phyloP scores from a whole-genome alignment of 495 filamentous ascomycete species.

The Copromyces sp. region DNA sequence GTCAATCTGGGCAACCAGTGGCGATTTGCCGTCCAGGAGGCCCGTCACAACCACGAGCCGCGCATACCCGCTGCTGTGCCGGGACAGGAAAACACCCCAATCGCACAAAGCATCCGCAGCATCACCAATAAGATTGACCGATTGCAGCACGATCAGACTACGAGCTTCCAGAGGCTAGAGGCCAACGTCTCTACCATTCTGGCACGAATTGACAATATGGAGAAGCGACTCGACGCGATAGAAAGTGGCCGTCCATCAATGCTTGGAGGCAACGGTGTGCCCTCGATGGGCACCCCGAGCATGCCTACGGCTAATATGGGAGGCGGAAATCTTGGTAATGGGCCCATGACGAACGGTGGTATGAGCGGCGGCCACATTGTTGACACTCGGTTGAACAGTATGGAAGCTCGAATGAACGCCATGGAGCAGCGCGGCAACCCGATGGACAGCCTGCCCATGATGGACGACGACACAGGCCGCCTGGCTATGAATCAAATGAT shows the following conservation, averaged over 20 bases:
- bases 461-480: slow-evolving; percentile 31
- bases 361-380: slow-evolving; percentile 20
- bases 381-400: slow-evolving; percentile 27
- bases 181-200: slow-evolving; percentile 7
- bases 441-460: slow-evolving; percentile 36
- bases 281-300: slow-evolving; percentile 17
- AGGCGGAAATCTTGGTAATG: slow-evolving; percentile 17
- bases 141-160: slow-evolving; percentile 30
- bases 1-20: slow-evolving; percentile 41
- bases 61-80: slow-evolving; percentile 30
- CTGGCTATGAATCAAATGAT: slow-evolving; percentile 15
- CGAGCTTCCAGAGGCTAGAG: slow-evolving; percentile 22
- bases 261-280: slow-evolving; percentile 18
- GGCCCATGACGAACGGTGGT: slow-evolving; percentile 16
- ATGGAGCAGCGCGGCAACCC: slow-evolving; percentile 30
- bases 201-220: slow-evolving; percentile 29
- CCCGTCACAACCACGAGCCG: slow-evolving; percentile 40
- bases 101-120: slow-evolving; percentile 35
- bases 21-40: slow-evolving; percentile 38
- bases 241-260: slow-evolving; percentile 13
- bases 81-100: slow-evolving; percentile 35
- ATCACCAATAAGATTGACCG: slow-evolving; percentile 40
- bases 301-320: slow-evolving; percentile 28
- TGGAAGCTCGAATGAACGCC: slow-evolving; percentile 31
- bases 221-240: slow-evolving; percentile 34